Percentiles rank a stretch among this genome's conserved stretches.
Evolutionary conservation across 345 rosid species (phyloP).

Genomic region (Limnanthes douglasii): DNA sequence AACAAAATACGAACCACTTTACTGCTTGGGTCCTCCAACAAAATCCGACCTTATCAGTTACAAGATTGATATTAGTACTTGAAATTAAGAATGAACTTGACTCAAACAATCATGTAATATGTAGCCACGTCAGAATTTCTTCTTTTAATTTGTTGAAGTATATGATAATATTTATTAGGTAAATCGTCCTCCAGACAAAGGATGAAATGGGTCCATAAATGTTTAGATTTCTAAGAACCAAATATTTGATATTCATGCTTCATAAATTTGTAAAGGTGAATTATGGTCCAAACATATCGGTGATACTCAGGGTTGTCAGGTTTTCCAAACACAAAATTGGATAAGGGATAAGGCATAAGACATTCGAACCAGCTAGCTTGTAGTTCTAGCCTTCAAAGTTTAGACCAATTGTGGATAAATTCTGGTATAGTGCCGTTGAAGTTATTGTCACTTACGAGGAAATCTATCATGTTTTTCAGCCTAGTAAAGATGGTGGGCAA

Average conservation of each 20-base stretch:
- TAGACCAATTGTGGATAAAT: slow-evolving; percentile 42
- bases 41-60: no score
- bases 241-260: slow-evolving; percentile 7
- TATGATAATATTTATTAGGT: neutral
- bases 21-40: no score
- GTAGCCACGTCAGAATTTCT: slow-evolving; percentile 7
- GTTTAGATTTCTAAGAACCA: slow-evolving; percentile 13
- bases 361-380: slow-evolving; percentile 32
- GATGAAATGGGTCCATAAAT: slow-evolving; percentile 12
- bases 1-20: no score
- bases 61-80: slow-evolving; percentile 6
- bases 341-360: slow-evolving; percentile 32
- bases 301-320: slow-evolving; percentile 21
- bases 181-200: slow-evolving; percentile 2
- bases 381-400: slow-evolving; percentile 33
- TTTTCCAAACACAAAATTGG: slow-evolving; percentile 17
- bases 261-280: slow-evolving; percentile 24
- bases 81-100: neutral
- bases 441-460: slow-evolving; percentile 53
- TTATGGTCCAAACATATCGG: slow-evolving; percentile 19
- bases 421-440: slow-evolving; percentile 53
- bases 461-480: slow-evolving; percentile 18
- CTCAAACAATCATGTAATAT: slow-evolving; percentile 6
- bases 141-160: slow-evolving; percentile 13
- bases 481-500: slow-evolving; percentile 21